A percentile compares a stretch with the other conserved stretches of the same genome.
phyloP scores from a whole-genome alignment of 2,329 filamentous ascomycete species.

The Stemphylium lycopersici region DNA sequence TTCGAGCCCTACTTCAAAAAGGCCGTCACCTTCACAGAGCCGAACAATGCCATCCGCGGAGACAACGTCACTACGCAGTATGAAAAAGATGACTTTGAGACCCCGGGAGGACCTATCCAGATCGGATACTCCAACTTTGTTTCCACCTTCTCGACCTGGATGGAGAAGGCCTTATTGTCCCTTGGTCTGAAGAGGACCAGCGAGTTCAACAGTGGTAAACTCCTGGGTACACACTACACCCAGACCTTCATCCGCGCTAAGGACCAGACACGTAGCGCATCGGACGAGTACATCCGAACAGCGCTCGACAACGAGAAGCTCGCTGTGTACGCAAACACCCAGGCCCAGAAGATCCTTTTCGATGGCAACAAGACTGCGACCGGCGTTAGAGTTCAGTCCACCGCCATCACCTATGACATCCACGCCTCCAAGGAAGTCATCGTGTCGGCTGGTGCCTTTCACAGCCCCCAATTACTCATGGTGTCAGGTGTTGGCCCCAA shows the following conservation, averaged over 20 bases:
- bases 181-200: conserved; percentile 17
- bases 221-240: conserved; percentile 19
- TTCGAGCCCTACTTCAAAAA: conserved; percentile 24
- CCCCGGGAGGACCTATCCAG: conserved; percentile 14
- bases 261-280: conserved; percentile 11
- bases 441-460: background rate
- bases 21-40: conserved; percentile 33
- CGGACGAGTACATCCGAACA: conserved; percentile 11
- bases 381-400: conserved; percentile 48
- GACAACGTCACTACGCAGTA: conserved; percentile 17
- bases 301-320: conserved; percentile 1
- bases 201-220: conserved; percentile 23
- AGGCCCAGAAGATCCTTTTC: conserved; percentile 47
- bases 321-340: conserved; percentile 38
- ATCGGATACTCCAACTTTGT: conserved; percentile 28
- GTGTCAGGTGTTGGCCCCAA: conserved; percentile 45
- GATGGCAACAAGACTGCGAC: conserved; percentile 13
- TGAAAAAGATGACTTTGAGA: conserved; percentile 6
- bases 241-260: conserved; percentile 33
- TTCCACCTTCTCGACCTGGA: conserved; percentile 18
- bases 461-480: conserved; percentile 45
- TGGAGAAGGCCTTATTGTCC: conserved; percentile 16
- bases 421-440: conserved; percentile 30
- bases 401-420: conserved; percentile 44
- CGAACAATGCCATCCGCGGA: conserved; percentile 16